A percentile compares a stretch with the other conserved stretches of the same genome.
Evolutionary conservation across 1,139 yeast species (phyloP).

Genomic region (Debaryomycetaceae sp.): DNA sequence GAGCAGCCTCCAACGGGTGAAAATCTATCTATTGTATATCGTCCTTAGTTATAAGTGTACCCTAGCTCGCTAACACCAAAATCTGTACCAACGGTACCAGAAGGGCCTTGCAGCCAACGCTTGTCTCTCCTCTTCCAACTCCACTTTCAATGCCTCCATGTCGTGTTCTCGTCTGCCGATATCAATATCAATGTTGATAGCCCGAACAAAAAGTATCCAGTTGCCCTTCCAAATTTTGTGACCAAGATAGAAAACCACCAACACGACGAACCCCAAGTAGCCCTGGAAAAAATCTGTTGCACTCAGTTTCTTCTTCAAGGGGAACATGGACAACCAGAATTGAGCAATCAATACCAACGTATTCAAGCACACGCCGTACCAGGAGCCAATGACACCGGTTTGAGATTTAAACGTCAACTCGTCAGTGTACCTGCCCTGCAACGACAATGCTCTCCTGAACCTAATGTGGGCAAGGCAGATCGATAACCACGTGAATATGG

Average conservation of each 20-base stretch:
- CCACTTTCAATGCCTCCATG: slow-evolving; percentile 37
- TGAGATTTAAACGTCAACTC: slow-evolving; percentile 54
- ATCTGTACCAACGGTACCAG: slow-evolving; percentile 27
- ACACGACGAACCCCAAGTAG: slow-evolving; percentile 36
- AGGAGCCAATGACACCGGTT: slow-evolving; percentile 53
- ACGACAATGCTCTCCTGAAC: slow-evolving; percentile 29
- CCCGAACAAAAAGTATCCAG: slow-evolving; percentile 31
- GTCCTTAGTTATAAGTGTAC: too few relatives aligned
- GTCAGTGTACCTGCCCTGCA: slow-evolving; percentile 38
- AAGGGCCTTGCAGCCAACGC: slow-evolving; percentile 29
- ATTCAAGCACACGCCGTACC: slow-evolving; percentile 44
- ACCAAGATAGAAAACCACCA: slow-evolving; percentile 33
- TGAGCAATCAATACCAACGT: slow-evolving; percentile 51
- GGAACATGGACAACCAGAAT: slow-evolving; percentile 42
- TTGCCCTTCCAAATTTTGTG: slow-evolving; percentile 40
- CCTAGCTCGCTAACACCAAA: slow-evolving; percentile 30
- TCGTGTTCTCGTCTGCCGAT: slow-evolving; percentile 41
- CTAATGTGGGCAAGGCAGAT: slow-evolving; percentile 35
- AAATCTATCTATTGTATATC: too few relatives aligned
- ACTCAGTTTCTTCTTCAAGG: slow-evolving; percentile 31
- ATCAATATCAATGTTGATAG: slow-evolving; percentile 37
- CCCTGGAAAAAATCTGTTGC: slow-evolving; percentile 33
- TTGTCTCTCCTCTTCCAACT: slow-evolving; percentile 34
- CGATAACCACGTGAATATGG: slow-evolving; percentile 37
- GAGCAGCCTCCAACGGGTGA: too few relatives aligned